Evolutionary conservation across 1,284 basidiomycete species (phyloP).

Genomic region (Puccinia hordei): DNA sequence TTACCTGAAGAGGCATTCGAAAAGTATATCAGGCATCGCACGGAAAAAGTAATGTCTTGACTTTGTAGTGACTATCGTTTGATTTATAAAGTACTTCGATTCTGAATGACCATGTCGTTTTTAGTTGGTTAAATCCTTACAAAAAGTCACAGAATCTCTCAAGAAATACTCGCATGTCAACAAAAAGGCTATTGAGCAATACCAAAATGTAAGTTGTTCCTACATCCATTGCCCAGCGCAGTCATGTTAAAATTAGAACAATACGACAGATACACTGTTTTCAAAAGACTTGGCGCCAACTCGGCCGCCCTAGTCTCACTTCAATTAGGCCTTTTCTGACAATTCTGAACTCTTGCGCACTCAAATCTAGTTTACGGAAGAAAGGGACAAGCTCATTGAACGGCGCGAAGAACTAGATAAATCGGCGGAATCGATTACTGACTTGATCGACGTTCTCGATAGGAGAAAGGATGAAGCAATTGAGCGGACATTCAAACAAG

Average conservation of each 20-base stretch:
- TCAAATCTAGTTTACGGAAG: slow-evolving; percentile 74
- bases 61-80: not conserved
- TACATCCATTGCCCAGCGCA: slow-evolving; percentile 64
- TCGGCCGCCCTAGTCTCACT: not conserved
- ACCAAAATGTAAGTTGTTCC: slow-evolving; percentile 56
- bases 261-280: not conserved
- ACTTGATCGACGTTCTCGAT: slow-evolving; percentile 92
- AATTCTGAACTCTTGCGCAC: not conserved
- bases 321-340: not conserved
- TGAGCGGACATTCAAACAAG: slow-evolving; percentile 96
- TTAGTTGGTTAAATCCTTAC: slow-evolving; percentile 85
- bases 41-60: slow-evolving; percentile 70
- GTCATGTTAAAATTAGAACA: not conserved
- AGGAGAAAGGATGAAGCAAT: slow-evolving; percentile 98
- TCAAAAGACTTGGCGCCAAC: not conserved
- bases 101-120: not conserved
- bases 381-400: slow-evolving; percentile 83
- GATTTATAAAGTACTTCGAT: not conserved
- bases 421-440: slow-evolving; percentile 83
- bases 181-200: slow-evolving; percentile 91
- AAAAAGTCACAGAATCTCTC: slow-evolving; percentile 83
- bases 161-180: slow-evolving; percentile 98
- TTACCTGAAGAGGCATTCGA: slow-evolving; percentile 95
- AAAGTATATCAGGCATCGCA: slow-evolving; percentile 77
- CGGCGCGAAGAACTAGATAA: slow-evolving; percentile 87